Evolutionary conservation across 371 early-diverging fungal species (phyloP).

Genomic region (Globomyces sp.): DNA sequence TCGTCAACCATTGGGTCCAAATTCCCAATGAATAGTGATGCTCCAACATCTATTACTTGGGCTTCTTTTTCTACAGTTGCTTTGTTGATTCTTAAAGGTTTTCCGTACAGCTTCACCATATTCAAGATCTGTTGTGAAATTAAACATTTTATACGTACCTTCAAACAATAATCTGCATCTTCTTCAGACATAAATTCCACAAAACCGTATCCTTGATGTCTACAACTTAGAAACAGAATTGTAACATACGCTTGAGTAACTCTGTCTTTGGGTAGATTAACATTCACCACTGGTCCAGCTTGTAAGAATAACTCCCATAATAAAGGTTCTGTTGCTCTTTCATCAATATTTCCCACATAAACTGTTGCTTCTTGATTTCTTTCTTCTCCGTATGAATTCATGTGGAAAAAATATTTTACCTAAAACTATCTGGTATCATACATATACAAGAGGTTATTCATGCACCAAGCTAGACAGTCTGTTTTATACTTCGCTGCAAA

Average conservation of each 20-base stretch:
- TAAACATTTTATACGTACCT: constrained; percentile 33
- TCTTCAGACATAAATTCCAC: constrained; percentile 91
- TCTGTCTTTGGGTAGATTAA: constrained; percentile 96
- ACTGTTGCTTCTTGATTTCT: constrained; percentile 82
- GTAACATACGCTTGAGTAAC: constrained; percentile 69
- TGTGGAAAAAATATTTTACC: too few relatives aligned
- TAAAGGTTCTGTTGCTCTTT: constrained; percentile 86
- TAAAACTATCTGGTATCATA: too few relatives aligned
- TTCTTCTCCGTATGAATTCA: background rate
- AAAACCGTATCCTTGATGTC: constrained; percentile 95
- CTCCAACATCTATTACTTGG: constrained; percentile 82
- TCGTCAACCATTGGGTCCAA: constrained; percentile 93
- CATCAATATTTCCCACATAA: constrained; percentile 97
- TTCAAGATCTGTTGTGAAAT: constrained; percentile 68
- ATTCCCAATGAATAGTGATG: constrained; percentile 95
- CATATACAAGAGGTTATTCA: too few relatives aligned
- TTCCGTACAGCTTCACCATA: constrained; percentile 91
- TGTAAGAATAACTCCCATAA: constrained; percentile 98
- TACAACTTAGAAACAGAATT: too few relatives aligned
- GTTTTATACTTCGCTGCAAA: too few relatives aligned
- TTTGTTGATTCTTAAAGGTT: constrained; percentile 95
- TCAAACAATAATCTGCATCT: constrained; percentile 96
- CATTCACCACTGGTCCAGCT: constrained; percentile 95
- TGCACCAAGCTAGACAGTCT: too few relatives aligned
- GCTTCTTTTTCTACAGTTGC: constrained; percentile 69